phyloP scores from a whole-genome alignment of 2,329 filamentous ascomycete species.

The Fonsecaea nubica region DNA sequence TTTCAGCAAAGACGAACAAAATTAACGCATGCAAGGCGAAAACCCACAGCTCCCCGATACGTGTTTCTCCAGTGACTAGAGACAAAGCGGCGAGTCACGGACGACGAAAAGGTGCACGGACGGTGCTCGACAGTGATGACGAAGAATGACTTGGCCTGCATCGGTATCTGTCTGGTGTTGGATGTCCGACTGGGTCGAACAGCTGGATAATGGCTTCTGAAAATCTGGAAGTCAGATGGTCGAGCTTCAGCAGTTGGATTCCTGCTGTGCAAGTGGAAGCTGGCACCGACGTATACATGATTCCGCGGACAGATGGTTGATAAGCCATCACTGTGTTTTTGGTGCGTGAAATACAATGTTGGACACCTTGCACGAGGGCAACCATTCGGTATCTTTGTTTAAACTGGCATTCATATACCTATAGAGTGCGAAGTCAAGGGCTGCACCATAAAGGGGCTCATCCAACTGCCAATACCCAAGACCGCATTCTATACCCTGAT shows the following conservation, averaged over 20 bases:
- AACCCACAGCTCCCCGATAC: not conserved
- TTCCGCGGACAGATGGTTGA: not conserved
- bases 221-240: not conserved
- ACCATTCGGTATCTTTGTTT: not conserved
- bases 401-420: not conserved
- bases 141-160: slow-evolving; percentile 6
- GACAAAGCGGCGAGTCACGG: not conserved
- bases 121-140: slow-evolving; percentile 33
- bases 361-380: not conserved
- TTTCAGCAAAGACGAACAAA: slow-evolving; percentile 7
- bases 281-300: not conserved
- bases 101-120: slow-evolving; percentile 17
- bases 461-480: not conserved
- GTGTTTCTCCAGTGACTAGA: not conserved
- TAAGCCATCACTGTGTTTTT: not conserved
- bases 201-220: not conserved
- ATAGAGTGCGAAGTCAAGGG: no score
- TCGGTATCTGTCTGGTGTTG: not conserved
- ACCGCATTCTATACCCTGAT: not conserved
- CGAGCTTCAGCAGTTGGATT: not conserved
- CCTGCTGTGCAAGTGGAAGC: not conserved
- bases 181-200: not conserved
- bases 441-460: not conserved
- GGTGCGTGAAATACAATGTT: not conserved
- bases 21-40: not conserved